Percentiles rank a stretch among this genome's conserved stretches.
These are phyloP conservation scores for Martensiomyces pterosporus DNA, from an alignment of 192 early-diverging fungal species.

Conservation along the genomic window DNA sequence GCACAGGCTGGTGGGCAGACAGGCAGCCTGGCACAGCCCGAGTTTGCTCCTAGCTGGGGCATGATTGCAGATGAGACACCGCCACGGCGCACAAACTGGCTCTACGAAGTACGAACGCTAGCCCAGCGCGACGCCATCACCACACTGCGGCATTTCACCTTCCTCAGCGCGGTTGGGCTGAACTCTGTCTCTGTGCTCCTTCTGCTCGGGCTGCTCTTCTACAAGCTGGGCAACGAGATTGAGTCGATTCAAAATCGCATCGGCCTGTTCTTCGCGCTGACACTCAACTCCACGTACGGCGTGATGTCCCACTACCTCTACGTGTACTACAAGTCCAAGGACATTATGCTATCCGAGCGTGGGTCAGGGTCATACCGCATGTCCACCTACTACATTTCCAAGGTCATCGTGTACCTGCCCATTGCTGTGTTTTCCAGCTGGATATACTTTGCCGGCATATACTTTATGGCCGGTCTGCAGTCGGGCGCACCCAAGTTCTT, in stretches of 20 bases:
- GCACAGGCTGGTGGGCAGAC: constrained; percentile 9
- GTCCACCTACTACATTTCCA: constrained; percentile 59
- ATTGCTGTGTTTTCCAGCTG: constrained; percentile 44
- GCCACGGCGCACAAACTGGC: constrained; percentile 31
- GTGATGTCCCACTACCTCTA: constrained; percentile 57
- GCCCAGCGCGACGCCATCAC: constrained; percentile 42
- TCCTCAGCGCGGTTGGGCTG: constrained; percentile 42
- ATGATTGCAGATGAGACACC: constrained; percentile 17
- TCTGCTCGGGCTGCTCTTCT: constrained; percentile 55
- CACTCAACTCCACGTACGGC: constrained; percentile 56
- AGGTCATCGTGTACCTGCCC: constrained; percentile 54
- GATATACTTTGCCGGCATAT: constrained; percentile 46
- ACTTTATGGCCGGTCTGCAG: constrained; percentile 51
- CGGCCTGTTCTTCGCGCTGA: constrained; percentile 48
- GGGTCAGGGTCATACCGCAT: constrained; percentile 63
- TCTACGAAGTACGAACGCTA: constrained; percentile 37
- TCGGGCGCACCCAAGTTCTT: constrained; percentile 17
- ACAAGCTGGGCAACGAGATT: constrained; percentile 45
- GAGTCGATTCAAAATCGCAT: constrained; percentile 53
- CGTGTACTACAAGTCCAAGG: constrained; percentile 49
- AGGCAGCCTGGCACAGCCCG: constrained; percentile 9
- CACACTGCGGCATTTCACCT: constrained; percentile 39
- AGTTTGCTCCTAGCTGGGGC: constrained; percentile 12
- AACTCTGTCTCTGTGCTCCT: constrained; percentile 48
- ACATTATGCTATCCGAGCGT: constrained; percentile 61